Conservation (phyloP, 2,329 filamentous ascomycete species). For the Niveomyces coronatus region DNA sequence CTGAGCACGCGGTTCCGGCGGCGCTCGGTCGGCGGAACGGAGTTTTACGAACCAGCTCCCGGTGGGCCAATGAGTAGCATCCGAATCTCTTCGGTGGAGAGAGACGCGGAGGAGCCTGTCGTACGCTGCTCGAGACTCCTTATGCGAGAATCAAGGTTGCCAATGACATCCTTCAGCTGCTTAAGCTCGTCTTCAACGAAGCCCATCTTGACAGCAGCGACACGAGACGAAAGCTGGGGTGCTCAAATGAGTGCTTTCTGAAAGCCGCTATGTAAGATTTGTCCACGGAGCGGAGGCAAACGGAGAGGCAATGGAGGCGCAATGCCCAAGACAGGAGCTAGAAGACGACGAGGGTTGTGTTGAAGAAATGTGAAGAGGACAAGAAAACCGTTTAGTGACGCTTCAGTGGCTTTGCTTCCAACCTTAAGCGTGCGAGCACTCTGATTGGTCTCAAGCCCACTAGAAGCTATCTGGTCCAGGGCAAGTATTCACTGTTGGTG, state of each 20-base stretch:
- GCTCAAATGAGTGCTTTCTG: neutral
- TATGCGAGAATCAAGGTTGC: conserved; percentile 76
- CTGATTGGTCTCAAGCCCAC: conserved; percentile 8
- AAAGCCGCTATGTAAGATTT: neutral
- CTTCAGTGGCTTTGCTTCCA: conserved; percentile 2
- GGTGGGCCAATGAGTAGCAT: conserved; percentile 98
- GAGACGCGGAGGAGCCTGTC: conserved; percentile 38
- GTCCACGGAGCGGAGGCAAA: conserved; percentile 1
- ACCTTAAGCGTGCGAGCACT: conserved; percentile 4
- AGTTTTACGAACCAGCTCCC: conserved; percentile 68
- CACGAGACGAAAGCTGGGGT: conserved; percentile 5
- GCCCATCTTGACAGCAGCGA: conserved; percentile 56
- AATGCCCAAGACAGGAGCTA: conserved; percentile 11
- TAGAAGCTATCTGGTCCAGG: too few species aligned
- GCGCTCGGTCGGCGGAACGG: conserved; percentile 1
- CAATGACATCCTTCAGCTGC: conserved; percentile 74
- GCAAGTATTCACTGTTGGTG: too few species aligned
- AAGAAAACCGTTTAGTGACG: conserved; percentile 9
- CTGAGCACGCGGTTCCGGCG: conserved; percentile 14
- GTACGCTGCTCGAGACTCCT: conserved; percentile 73
- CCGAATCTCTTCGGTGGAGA: conserved; percentile 60
- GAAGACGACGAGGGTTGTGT: neutral
- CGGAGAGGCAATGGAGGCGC: conserved; percentile 10
- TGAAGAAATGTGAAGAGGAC: conserved; percentile 5
- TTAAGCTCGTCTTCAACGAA: conserved; percentile 78